Conservation (phyloP, 768 basidiomycete species). For the Inosperma sp. region DNA sequence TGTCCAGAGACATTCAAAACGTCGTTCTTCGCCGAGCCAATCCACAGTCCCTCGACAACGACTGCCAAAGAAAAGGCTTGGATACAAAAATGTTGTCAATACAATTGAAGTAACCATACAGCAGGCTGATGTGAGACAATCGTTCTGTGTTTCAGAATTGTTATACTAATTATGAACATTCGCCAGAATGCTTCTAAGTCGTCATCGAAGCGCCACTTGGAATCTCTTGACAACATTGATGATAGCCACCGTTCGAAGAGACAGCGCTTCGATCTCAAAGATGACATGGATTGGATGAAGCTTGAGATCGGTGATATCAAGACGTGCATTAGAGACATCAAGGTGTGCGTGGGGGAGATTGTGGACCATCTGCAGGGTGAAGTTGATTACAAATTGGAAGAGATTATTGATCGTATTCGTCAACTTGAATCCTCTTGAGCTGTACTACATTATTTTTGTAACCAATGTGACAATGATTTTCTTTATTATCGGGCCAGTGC, state of each 20-base stretch:
- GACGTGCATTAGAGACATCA: not conserved
- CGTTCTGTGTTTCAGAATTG: not conserved
- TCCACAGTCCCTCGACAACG: not conserved
- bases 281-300: not conserved
- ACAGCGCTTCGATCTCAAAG: not conserved
- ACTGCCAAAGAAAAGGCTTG: not conserved
- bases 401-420: not conserved
- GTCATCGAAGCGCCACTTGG: not conserved
- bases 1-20: not conserved
- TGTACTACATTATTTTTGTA: not conserved
- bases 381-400: constrained; percentile 3
- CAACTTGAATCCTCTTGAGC: not conserved
- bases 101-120: not conserved
- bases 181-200: not conserved
- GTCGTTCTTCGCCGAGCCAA: not conserved
- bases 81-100: constrained; percentile 1
- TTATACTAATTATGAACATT: not conserved
- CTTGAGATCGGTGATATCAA: not conserved
- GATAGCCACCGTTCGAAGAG: not conserved
- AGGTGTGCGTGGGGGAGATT: not conserved
- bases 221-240: not conserved
- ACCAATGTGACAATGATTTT: not conserved
- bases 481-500: no score
- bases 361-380: not conserved
- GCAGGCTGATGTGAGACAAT: not conserved